Conservation (phyloP, 2,329 filamentous ascomycete genomes). For the Stachybotrys elegans region DNA sequence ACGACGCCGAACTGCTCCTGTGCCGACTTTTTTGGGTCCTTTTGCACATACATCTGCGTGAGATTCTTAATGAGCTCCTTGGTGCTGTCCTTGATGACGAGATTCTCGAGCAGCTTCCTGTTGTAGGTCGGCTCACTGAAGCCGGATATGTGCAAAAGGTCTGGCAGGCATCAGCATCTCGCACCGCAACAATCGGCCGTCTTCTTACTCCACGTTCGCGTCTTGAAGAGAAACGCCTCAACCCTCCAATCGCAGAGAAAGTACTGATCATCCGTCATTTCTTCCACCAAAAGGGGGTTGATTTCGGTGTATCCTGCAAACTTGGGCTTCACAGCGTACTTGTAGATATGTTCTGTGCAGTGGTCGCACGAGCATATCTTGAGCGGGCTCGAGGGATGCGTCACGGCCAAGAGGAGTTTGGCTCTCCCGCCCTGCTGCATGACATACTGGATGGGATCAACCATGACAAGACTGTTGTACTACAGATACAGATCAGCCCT, state of each 20-base stretch:
- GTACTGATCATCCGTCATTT: conserved; percentile 10
- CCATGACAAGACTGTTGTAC: conserved; percentile 3
- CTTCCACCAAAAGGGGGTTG: conserved; percentile 2
- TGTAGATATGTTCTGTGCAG: conserved; percentile 7
- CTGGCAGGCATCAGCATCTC: neutral
- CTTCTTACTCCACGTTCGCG: conserved; percentile 10
- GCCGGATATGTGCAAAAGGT: neutral
- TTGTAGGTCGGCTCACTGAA: neutral
- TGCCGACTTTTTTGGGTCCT: neutral
- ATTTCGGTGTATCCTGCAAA: conserved; percentile 7
- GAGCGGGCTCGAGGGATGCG: conserved; percentile 1
- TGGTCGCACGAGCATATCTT: conserved; percentile 7
- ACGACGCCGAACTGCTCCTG: neutral
- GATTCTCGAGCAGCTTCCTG: neutral
- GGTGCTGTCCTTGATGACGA: neutral
- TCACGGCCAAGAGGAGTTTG: neutral
- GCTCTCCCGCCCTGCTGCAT: neutral
- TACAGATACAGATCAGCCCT: neutral
- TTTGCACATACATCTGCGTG: neutral
- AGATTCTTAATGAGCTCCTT: conserved; percentile 2
- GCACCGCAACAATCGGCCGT: neutral
- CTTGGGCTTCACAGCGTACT: conserved; percentile 3
- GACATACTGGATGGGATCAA: conserved; percentile 2
- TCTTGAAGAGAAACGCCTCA: conserved; percentile 13
- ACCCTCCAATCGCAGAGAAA: conserved; percentile 10